Conservation (phyloP, 495 filamentous ascomycete species). For the Acidiella bohemica region DNA sequence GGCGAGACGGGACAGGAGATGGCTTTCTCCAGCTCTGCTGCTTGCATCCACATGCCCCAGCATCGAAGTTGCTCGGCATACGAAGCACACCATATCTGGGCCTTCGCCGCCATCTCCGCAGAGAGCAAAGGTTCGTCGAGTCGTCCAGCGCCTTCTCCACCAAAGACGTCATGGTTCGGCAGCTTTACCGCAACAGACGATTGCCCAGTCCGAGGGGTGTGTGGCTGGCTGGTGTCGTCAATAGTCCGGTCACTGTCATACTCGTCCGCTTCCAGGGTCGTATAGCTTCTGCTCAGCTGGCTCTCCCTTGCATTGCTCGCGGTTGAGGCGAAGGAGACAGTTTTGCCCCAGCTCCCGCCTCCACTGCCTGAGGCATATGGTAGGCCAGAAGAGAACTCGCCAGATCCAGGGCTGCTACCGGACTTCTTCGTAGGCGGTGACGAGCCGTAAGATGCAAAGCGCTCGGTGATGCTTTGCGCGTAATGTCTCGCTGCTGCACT, state of each 20-base stretch:
- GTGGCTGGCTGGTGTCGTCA: constrained; percentile 14
- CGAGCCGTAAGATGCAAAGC: constrained; percentile 13
- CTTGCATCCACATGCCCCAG: constrained; percentile 7
- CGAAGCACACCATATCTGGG: constrained; percentile 1
- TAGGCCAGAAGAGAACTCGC: constrained; percentile 10
- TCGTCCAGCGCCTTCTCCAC: constrained; percentile 1
- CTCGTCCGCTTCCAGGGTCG: constrained; percentile 3
- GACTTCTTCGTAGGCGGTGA: constrained; percentile 14
- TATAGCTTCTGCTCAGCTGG: constrained; percentile 4
- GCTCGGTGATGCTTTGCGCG: constrained; percentile 18
- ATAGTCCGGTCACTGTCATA: constrained; percentile 19
- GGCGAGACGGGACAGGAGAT: too few relatives aligned
- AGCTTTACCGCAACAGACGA: constrained; percentile 1
- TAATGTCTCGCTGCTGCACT: constrained; percentile 15
- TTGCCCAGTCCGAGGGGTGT: constrained; percentile 5
- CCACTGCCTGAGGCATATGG: background rate
- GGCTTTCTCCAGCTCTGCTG: constrained; percentile 18
- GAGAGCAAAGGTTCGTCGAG: constrained; percentile 1
- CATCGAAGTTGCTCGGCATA: constrained; percentile 13
- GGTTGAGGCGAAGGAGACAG: constrained; percentile 14
- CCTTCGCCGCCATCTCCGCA: constrained; percentile 1
- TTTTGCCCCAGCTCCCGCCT: constrained; percentile 16
- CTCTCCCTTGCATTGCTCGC: constrained; percentile 1
- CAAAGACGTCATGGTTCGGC: constrained; percentile 4
- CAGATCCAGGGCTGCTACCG: constrained; percentile 6